Conservation (phyloP, 768 basidiomycete genomes). For the Calocybe indica region DNA sequence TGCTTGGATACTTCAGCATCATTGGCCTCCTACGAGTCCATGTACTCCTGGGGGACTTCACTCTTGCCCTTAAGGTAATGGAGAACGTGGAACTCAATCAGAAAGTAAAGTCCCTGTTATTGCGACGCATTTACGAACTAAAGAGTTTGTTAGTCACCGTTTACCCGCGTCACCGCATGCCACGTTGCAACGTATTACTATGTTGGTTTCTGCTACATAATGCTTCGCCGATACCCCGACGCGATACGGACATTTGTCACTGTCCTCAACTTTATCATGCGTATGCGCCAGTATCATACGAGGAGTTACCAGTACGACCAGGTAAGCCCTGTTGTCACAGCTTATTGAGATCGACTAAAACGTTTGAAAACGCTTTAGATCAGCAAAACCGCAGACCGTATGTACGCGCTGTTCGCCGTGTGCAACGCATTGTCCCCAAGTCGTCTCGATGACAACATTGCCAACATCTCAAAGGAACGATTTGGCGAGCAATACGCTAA, state of each 20-base stretch:
- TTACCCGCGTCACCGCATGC: slow-evolving; percentile 93
- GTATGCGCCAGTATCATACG: slow-evolving; percentile 96
- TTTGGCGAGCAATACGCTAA: slow-evolving; percentile 88
- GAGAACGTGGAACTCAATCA: slow-evolving; percentile 90
- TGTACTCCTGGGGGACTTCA: slow-evolving; percentile 92
- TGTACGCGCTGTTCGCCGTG: slow-evolving; percentile 94
- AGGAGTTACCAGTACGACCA: slow-evolving; percentile 96
- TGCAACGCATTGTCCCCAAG: slow-evolving; percentile 92
- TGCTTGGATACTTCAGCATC: slow-evolving; percentile 95
- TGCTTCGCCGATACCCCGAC: slow-evolving; percentile 91
- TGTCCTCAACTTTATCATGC: slow-evolving; percentile 91
- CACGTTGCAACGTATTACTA: slow-evolving; percentile 95
- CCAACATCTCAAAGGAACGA: slow-evolving; percentile 87
- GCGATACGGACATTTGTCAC: slow-evolving; percentile 92
- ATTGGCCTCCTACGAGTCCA: slow-evolving; percentile 95
- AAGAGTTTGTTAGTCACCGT: slow-evolving; percentile 52
- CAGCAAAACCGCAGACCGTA: slow-evolving; percentile 94
- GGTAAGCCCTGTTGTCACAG: slow-evolving; percentile 30
- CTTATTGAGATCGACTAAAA: background rate
- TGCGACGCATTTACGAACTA: slow-evolving; percentile 3
- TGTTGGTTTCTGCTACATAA: slow-evolving; percentile 95
- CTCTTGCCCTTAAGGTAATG: slow-evolving; percentile 91
- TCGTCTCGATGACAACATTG: slow-evolving; percentile 89
- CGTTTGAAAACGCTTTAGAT: slow-evolving; percentile 47
- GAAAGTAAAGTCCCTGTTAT: slow-evolving; percentile 45